Percentiles rank a stretch among this genome's conserved stretches.
These are phyloP conservation scores for Botrytis cinerea DNA, from an alignment of 2,329 filamentous ascomycete species.

Conservation along the genomic window DNA sequence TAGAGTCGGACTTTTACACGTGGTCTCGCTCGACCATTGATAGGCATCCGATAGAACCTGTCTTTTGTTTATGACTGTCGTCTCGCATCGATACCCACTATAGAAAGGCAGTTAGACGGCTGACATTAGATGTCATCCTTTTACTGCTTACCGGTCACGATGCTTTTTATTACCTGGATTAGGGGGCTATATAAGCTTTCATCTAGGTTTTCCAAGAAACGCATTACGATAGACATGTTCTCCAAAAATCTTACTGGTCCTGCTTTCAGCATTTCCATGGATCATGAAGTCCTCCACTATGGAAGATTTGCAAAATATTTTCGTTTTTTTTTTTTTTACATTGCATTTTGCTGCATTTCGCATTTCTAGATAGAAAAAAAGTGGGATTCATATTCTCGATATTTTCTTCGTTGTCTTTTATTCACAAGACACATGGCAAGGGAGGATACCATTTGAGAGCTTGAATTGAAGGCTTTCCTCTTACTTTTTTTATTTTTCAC, in stretches of 20 bases:
- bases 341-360: conserved; percentile 30
- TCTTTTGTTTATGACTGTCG: conserved; percentile 42
- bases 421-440: conserved; percentile 25
- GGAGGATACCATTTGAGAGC: conserved; percentile 27
- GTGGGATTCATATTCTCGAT: conserved; percentile 34
- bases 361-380: conserved; percentile 38
- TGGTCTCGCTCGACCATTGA: conserved; percentile 39
- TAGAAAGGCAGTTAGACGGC: conserved; percentile 41
- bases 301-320: conserved; percentile 38
- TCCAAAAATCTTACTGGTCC: conserved; percentile 34
- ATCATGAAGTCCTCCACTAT: conserved; percentile 31
- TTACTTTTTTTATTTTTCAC: conserved; percentile 32
- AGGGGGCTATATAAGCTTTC: conserved; percentile 18
- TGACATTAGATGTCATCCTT: conserved; percentile 38
- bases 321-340: conserved; percentile 26
- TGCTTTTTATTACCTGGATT: conserved; percentile 38
- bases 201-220: conserved; percentile 36
- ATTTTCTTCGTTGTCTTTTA: conserved; percentile 28
- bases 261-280: conserved; percentile 34
- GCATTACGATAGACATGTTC: conserved; percentile 43
- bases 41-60: conserved; percentile 45
- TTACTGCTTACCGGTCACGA: conserved; percentile 41
- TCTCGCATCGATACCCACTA: conserved; percentile 42
- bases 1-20: conserved; percentile 34
- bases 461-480: conserved; percentile 28